These are phyloP conservation scores for Amanita fuliginea DNA, from an alignment of 768 basidiomycete genomes.

Conservation along the genomic window DNA sequence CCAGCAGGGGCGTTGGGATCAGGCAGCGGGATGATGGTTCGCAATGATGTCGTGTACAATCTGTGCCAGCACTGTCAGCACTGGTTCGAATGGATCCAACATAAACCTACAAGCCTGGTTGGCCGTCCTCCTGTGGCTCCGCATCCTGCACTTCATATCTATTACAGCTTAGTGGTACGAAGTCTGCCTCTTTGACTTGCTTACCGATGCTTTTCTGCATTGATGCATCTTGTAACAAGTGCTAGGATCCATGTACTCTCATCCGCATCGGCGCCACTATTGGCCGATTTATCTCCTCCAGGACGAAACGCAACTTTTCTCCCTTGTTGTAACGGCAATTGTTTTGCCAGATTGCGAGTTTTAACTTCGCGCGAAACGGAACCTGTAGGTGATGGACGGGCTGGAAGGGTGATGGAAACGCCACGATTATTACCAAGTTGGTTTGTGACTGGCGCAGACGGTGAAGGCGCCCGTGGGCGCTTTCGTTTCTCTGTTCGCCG, in stretches of 20 bases:
- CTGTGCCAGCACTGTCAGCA: slow-evolving; percentile 20
- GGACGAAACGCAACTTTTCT: slow-evolving; percentile 79
- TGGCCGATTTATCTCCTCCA: slow-evolving; percentile 41
- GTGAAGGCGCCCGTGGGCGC: slow-evolving; percentile 62
- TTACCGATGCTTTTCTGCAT: slow-evolving; percentile 61
- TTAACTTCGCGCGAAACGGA: slow-evolving; percentile 59
- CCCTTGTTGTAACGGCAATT: slow-evolving; percentile 59
- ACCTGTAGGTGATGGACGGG: slow-evolving; percentile 37
- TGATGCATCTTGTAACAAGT: slow-evolving; percentile 58
- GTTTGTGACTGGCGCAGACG: slow-evolving; percentile 33
- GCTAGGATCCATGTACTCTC: slow-evolving; percentile 72
- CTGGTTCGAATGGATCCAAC: neutral
- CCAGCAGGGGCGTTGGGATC: slow-evolving; percentile 51
- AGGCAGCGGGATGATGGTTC: slow-evolving; percentile 70
- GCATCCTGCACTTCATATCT: slow-evolving; percentile 85
- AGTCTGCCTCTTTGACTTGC: slow-evolving; percentile 6
- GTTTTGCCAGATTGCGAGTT: slow-evolving; percentile 44
- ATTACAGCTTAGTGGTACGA: slow-evolving; percentile 4
- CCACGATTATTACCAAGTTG: slow-evolving; percentile 27
- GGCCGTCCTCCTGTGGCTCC: slow-evolving; percentile 73
- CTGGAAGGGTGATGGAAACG: slow-evolving; percentile 45
- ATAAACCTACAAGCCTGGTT: slow-evolving; percentile 44
- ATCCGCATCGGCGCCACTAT: slow-evolving; percentile 30
- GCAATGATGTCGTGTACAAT: slow-evolving; percentile 58
- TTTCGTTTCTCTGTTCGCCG: slow-evolving; percentile 51